Evolutionary conservation across 306 rosid species (phyloP), one percentile per base, ranked within the genome.

Genomic region (Cicer yamashitae): DNA sequence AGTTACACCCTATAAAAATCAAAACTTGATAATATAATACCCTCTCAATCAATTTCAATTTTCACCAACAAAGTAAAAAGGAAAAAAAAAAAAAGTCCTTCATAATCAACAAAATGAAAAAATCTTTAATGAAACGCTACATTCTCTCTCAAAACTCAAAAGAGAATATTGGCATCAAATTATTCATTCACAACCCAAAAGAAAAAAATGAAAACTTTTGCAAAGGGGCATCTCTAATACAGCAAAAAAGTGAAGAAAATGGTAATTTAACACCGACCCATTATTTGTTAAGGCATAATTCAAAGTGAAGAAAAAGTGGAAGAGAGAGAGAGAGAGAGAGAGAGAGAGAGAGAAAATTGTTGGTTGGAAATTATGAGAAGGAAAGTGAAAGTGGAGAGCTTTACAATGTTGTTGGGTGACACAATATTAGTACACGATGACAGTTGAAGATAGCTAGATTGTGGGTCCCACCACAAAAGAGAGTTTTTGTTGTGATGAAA

Each of bases 231-330:
- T 87, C 78, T 71, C 74, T 74, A 70, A 81, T 68, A 87, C 86
- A 88, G 73, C 86, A 61, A 76, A 82, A 84, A 90, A 85, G 87
- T 61, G 74, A 77, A 45, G 66, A 67, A 66, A 82, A 74, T 83
- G 87, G 74, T 69, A 57, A 81, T 59, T 86, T 57, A 85, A 70
- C 87, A 83, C 93, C 92, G 92, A 88, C 93, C 89, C 91, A 69
- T 41, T 80, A 85, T 58, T 82, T 82, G 60, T 63, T 71, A 41
- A 82, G 48, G 86, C 80, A 83, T 80, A 77, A 89, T 70, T 75
- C 79, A 58, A 77, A 74, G 86, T 75, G 74, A 74, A 74, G 73
- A 74, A 94, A 81, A 85, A 88, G 91, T 77, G 80, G 68, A 77
- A 62, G 84, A 54, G 73, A 56, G 20, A 67, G 45, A 37, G 75